Percentiles rank a stretch among this genome's conserved stretches.
Evolutionary conservation across 2,329 filamentous ascomycete species (phyloP).

Genomic region (Colletotrichum limetticola): DNA sequence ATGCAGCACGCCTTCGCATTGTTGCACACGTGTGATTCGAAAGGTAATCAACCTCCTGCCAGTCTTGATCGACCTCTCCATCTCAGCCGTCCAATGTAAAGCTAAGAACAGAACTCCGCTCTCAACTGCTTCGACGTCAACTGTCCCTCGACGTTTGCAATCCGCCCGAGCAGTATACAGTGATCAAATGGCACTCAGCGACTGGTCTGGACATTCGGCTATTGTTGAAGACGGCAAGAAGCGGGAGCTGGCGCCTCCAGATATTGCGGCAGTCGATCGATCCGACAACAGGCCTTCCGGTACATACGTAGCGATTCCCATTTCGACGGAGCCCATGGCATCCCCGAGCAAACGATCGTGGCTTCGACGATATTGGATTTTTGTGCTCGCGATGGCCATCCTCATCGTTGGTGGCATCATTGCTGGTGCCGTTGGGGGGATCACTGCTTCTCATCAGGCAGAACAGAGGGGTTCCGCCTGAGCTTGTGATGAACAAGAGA

Average conservation of each 20-base stretch:
- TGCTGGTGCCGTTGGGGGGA: constrained; percentile 23
- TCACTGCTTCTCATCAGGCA: constrained; percentile 10
- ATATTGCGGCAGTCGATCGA: not conserved
- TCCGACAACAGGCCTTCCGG: constrained; percentile 8
- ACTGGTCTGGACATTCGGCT: constrained; percentile 3
- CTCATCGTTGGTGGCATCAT: constrained; percentile 25
- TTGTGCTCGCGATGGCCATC: constrained; percentile 24
- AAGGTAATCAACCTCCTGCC: not conserved
- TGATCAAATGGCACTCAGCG: not conserved
- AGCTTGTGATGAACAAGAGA: not conserved
- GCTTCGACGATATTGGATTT: constrained; percentile 28
- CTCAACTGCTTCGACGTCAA: not conserved
- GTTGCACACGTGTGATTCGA: not conserved
- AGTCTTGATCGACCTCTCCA: not conserved
- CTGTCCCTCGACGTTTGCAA: not conserved
- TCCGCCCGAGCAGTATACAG: not conserved
- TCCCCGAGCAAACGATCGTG: not conserved
- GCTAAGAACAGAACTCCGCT: not conserved
- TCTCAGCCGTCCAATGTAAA: not conserved
- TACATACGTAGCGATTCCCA: constrained; percentile 22
- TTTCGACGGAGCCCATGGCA: not conserved
- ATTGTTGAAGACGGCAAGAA: not conserved
- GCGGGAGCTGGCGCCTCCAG: not conserved
- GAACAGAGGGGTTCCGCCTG: not conserved
- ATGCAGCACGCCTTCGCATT: not conserved